These are phyloP conservation scores for Clitocybe nebularis DNA, from an alignment of 1,284 basidiomycete genomes.

Conservation along the genomic window DNA sequence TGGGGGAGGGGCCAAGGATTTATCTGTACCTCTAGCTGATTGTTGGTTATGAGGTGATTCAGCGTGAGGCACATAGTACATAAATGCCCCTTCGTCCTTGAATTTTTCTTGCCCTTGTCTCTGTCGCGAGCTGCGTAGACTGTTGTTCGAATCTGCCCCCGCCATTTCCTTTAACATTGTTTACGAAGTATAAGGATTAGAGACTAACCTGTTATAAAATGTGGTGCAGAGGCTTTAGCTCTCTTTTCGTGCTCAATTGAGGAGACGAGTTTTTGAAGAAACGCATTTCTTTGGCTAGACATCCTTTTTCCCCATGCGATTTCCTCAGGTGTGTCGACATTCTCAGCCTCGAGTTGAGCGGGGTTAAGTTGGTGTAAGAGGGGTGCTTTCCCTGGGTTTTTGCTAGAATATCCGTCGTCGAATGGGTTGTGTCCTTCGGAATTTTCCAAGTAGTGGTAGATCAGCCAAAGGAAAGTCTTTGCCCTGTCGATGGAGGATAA, in stretches of 20 bases:
- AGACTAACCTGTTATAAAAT: conserved; percentile 39
- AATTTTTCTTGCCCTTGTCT: conserved; percentile 19
- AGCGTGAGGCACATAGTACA: conserved; percentile 39
- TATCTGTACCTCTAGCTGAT: conserved; percentile 12
- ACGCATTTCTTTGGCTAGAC: conserved; percentile 59
- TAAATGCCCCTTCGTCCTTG: conserved; percentile 33
- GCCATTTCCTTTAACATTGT: conserved; percentile 7
- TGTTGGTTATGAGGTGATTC: conserved; percentile 18
- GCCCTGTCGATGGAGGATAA: conserved; percentile 71
- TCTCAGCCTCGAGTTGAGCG: conserved; percentile 52
- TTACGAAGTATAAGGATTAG: background rate
- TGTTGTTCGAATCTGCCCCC: conserved; percentile 13
- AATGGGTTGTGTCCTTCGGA: conserved; percentile 60
- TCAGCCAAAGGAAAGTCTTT: conserved; percentile 73
- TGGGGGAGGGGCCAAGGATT: background rate
- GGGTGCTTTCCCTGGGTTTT: conserved; percentile 53
- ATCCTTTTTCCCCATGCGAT: conserved; percentile 62
- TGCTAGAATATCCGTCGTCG: conserved; percentile 50
- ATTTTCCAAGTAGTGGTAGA: conserved; percentile 74
- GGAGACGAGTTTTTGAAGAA: conserved; percentile 57
- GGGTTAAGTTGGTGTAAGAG: conserved; percentile 44
- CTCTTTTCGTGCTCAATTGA: conserved; percentile 47
- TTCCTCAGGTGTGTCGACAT: conserved; percentile 67
- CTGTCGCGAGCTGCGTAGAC: conserved; percentile 17
- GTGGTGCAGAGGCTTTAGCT: conserved; percentile 33